Evolutionary conservation across 345 rosid genomes (phyloP).

Genomic region (Eucalyptus fibrosa): DNA sequence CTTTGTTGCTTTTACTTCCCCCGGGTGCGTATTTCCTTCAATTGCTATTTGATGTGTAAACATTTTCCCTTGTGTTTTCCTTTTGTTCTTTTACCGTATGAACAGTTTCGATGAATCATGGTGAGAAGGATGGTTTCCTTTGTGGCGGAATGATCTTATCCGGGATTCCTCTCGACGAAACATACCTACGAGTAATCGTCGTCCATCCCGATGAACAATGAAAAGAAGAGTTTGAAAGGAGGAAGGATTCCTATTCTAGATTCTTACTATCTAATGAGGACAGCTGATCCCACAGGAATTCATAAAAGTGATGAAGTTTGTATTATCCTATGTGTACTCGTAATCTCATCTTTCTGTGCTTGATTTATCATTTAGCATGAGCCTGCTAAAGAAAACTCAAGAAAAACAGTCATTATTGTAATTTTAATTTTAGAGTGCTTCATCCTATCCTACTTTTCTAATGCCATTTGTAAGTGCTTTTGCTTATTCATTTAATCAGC

Average conservation of each 20-base stretch:
- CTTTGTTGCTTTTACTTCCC: neutral
- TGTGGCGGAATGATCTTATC: slow-evolving; percentile 43
- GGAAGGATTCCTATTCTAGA: slow-evolving; percentile 61
- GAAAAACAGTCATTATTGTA: neutral
- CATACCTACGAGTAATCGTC: slow-evolving; percentile 31
- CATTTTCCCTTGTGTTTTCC: neutral
- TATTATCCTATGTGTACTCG: slow-evolving; percentile 49
- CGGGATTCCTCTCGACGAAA: slow-evolving; percentile 69
- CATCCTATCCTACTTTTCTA: neutral
- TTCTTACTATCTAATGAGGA: slow-evolving; percentile 74
- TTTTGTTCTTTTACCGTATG: neutral
- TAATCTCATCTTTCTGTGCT: too few species aligned
- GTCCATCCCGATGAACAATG: slow-evolving; percentile 21
- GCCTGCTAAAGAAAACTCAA: neutral
- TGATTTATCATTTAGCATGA: neutral
- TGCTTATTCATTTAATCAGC: neutral
- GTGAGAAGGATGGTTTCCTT: slow-evolving; percentile 37
- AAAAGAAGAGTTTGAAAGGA: slow-evolving; percentile 32
- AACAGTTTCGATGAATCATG: slow-evolving; percentile 32
- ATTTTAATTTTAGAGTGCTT: neutral
- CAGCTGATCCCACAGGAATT: slow-evolving; percentile 61
- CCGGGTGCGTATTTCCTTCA: neutral
- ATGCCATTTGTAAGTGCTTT: neutral
- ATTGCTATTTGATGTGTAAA: neutral
- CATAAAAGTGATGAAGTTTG: slow-evolving; percentile 63